Base-by-base conservation (phyloP, 83 land plant species). In the Picea engelmannii region DNA sequence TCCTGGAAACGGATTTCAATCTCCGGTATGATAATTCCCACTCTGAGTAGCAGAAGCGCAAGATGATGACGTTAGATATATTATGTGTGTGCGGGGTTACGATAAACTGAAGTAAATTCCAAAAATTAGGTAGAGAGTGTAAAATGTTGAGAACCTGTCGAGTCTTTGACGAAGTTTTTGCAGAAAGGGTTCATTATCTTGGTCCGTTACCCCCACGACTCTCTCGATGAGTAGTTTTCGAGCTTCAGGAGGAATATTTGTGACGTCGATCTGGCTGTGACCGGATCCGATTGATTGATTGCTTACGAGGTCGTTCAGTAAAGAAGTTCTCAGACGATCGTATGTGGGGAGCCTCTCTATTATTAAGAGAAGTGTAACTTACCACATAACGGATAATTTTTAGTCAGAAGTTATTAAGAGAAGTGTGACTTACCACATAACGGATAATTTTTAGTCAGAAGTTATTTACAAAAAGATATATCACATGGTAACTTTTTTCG, bases 321-420 rank as follows among this genome's bases (percentile, higher is more conserved):
- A 20, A 7, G 89, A 84, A 11, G 87, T 81, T 60, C 85, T 81
- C 12, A 82, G 12, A 64, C 86, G 66, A 12, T 76, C 62, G 69
- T 66, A 73, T 2, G 88, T 83, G 2, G 83, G 90, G 17, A 86
- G 80, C 35, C 81, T 83, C 77, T 86, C 87, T 60, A 86, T 86
- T 6, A 6, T 42, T 42, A 6, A 42, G 6, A 42, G 44, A 42
- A 42, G 6, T 42, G 44, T 42, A 2, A 31, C 35, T 31, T 31
- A 31, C 35, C 35, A 31, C 35, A 31, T 31, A 31, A 31, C 35
- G 35, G 35, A 31, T 31, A 31, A 31, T 31, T 31, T n/a, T n/a
- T n/a, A n/a, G 35, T 31, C 2, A 31, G 35, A 31, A 31, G 35
- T 31, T 42, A 42, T 42, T 42, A 42, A 42, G 6, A 42, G 44